Conservation (phyloP, 164 flowering plant genomes). For the Umbellularia californica region DNA sequence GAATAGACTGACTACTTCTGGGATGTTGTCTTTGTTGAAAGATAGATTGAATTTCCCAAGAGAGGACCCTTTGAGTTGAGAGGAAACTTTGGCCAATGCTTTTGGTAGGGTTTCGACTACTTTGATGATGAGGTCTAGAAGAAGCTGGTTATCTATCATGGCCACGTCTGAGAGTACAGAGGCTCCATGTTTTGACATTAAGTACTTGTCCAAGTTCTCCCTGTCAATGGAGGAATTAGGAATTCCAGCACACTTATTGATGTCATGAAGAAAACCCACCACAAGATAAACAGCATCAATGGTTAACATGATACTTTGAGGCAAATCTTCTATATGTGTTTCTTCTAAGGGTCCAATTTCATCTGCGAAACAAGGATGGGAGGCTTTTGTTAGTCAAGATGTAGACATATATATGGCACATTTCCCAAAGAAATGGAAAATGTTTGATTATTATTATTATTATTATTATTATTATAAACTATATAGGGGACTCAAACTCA, state of each 20-base stretch:
- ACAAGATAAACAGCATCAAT: conserved; percentile 12
- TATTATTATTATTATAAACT: no score
- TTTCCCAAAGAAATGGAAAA: no score
- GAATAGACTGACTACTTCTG: conserved; percentile 1
- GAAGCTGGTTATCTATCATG: conserved; percentile 13
- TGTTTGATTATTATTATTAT: no score
- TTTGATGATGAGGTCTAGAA: neutral
- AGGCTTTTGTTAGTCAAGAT: no score
- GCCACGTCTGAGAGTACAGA: conserved; percentile 4
- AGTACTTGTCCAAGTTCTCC: neutral
- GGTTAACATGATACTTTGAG: neutral
- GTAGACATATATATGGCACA: no score
- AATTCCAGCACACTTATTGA: neutral
- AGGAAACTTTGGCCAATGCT: neutral
- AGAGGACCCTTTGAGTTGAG: neutral
- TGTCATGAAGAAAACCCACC: conserved; percentile 9
- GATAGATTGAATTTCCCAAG: neutral
- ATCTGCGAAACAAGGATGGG: no score
- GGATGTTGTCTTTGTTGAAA: neutral
- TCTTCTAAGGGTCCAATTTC: no score
- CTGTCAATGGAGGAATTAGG: neutral
- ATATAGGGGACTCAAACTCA: no score
- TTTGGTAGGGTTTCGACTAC: neutral
- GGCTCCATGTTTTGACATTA: neutral
- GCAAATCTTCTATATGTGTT: neutral